Base-by-base conservation (phyloP, 208 protist species). In the Leishmania amazonensis region DNA sequence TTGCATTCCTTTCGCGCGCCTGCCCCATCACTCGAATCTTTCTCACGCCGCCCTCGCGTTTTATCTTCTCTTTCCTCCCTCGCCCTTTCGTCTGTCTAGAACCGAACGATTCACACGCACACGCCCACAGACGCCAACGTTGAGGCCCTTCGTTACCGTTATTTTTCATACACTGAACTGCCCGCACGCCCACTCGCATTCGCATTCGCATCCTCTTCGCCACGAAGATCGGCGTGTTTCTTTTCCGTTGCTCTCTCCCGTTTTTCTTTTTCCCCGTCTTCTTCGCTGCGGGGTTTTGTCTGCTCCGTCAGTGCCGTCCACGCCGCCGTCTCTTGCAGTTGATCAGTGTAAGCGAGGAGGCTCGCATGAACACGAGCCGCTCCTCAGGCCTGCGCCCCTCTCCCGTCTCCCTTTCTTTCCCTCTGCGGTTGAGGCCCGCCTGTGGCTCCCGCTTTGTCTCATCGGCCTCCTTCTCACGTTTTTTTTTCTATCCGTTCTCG, bases 171-270 rank as follows among this genome's bases (percentile, higher is more conserved):
- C 13, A 40, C 31, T 4, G n/a, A 13, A 21, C 21, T 28, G 62
- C n/a, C 62, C 24, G 62, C 62, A 38, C 11, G n/a, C n/a, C 15
- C 15, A n/a, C 31, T 68, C n/a, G 62, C 13, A 0, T 68, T 35
- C 8, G 54, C 54, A 58, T 19, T 21, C 54, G 6, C 6, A 35
- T 24, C 21, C 54, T 58, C 54, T n/a, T 58, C 8, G 9, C 3
- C 17, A n/a, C 5, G 54, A 19, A 58, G 54, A 58, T 58, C 21
- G 54, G 54, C 54, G 54, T 58, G 4, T 58, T 24, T 65, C 40
- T n/a, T 38, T 28, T 62, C 38, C 79, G 45, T 67, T 60, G 58
- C 72, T 81, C 13, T 78, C 49, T 74, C 53, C 53, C 24, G 24
- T 35, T 72, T 21, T 53, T 11, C 11, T 35, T 72, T 21, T 53